Conservation (phyloP, 2,329 filamentous ascomycete species). For the Whalleya microplaca region DNA sequence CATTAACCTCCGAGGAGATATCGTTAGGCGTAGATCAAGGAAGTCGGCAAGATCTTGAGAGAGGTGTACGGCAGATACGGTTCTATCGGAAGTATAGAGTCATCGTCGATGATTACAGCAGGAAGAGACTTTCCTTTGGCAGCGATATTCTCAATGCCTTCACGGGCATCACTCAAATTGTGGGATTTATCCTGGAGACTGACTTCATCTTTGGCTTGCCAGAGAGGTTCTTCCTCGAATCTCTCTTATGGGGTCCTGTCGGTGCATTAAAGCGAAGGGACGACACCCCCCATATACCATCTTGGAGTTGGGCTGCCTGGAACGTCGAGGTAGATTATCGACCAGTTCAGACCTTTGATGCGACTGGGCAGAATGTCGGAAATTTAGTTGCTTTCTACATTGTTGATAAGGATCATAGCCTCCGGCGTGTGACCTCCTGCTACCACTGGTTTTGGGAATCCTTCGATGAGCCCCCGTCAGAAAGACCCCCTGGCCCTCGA, state of each 20-base stretch:
- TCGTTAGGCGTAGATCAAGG: not conserved
- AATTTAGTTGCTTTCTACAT: not conserved
- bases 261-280: conserved; percentile 1
- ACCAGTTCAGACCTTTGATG: not conserved
- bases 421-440: not conserved
- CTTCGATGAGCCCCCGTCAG: not conserved
- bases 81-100: not conserved
- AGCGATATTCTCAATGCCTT: conserved; percentile 3
- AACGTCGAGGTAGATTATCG: not conserved
- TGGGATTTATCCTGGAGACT: conserved; percentile 1
- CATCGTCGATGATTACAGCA: not conserved
- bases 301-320: conserved; percentile 15
- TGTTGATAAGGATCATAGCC: not conserved
- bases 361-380: not conserved
- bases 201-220: conserved; percentile 5
- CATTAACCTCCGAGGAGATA: not conserved
- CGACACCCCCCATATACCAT: conserved; percentile 1
- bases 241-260: conserved; percentile 8
- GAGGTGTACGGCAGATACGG: not conserved
- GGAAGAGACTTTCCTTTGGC: not conserved
- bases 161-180: conserved; percentile 3
- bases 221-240: conserved; percentile 8
- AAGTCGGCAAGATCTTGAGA: not conserved
- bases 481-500: not conserved
- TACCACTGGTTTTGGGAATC: not conserved